These are phyloP conservation scores for Leccinum pellstonianum DNA, from an alignment of 768 basidiomycete genomes.

Conservation along the genomic window DNA sequence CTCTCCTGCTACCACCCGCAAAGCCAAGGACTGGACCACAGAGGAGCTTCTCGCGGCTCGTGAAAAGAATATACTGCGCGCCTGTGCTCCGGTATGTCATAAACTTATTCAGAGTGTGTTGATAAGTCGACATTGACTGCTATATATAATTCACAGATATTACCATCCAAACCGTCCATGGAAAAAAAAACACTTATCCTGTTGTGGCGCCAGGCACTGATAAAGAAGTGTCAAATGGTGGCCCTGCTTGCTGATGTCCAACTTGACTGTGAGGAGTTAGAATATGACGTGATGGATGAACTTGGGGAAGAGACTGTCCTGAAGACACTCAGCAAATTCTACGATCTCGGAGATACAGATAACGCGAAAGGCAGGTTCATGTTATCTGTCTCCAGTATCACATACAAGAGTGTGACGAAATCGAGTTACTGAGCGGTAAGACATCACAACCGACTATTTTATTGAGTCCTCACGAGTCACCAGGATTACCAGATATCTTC, in stretches of 20 bases:
- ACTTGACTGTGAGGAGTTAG: not conserved
- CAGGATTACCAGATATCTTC: no score
- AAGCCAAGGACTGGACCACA: not conserved
- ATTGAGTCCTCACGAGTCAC: no score
- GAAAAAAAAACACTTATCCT: not conserved
- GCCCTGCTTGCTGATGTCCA: not conserved
- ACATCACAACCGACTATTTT: not conserved
- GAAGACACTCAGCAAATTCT: not conserved
- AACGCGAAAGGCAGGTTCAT: not conserved
- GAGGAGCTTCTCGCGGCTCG: not conserved
- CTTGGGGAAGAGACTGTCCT: not conserved
- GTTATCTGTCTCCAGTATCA: not conserved
- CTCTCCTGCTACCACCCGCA: not conserved
- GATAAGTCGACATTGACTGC: not conserved
- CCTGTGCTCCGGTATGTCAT: not conserved
- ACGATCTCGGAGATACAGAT: not conserved
- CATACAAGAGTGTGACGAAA: not conserved
- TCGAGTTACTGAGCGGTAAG: not conserved
- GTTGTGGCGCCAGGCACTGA: not conserved
- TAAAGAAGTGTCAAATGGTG: not conserved
- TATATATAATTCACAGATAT: not conserved
- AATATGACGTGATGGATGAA: not conserved
- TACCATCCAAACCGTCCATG: not conserved
- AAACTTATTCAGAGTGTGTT: not conserved
- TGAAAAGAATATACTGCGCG: not conserved